Base-by-base conservation (phyloP, 164 flowering plant genomes). In the Magnolia officinalis region DNA sequence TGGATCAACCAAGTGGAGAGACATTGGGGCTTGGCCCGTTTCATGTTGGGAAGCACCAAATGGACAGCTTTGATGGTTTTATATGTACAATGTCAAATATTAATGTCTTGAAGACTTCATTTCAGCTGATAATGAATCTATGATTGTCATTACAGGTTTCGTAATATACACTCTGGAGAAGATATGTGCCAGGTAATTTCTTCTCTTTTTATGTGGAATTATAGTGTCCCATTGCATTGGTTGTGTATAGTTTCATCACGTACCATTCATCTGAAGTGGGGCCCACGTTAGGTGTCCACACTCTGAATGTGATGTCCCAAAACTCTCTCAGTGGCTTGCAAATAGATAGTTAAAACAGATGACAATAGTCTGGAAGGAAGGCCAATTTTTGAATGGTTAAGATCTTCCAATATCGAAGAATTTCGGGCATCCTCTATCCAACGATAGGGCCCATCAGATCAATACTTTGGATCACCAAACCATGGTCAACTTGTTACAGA, bases 151-250 rank as follows among this genome's bases (percentile, higher is more conserved):
- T 83, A 49, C 90, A 91, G 98, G 96, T 67, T 90, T 80, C 73
- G 78, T 85, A 1, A 93, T 88, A 26, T 92, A 84, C 72, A 8
- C 49, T 31, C 86, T 90, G 0, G 97, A 90, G 74, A 90, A 90
- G 82, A n/a, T 91, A 82, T 86, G 91, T 77, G 50, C 87, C 72
- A 89, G 94, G 98, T 92, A 84, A 74, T 13, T 68, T 29, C 21
- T 72, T 66, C 58, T 67, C n/a, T 21, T 18, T 55, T 37, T 37
- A 37, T 37, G 45, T 0, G 61, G 61, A 55, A 55, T 10, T 55
- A 37, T 37, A 37, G 45, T 0, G 6, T 55, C 61, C 8, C 18
- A 16, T 6, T 13, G 61, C 61, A 55, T 10, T 55, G 61, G 18
- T 10, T 55, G 13, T 10, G 16, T 55, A 55, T 55, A 55, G 4